These are phyloP conservation scores for Globisporangium cystogenes DNA, from an alignment of 352 stramenopile genomes.

Conservation along the genomic window DNA sequence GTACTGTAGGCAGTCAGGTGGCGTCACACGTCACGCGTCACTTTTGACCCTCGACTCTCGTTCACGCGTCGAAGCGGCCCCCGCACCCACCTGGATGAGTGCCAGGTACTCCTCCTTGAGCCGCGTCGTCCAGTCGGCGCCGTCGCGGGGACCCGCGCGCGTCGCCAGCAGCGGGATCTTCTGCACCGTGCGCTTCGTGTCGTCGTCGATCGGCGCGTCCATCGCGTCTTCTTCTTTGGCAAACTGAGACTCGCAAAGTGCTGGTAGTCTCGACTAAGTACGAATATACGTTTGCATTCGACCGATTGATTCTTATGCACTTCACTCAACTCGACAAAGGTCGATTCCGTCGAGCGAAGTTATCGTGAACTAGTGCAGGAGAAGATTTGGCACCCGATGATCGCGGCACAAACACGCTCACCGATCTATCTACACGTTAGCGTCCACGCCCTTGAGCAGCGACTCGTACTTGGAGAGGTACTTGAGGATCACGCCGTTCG, in stretches of 20 bases:
- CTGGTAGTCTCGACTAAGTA: no score
- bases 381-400: no score
- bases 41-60: no score
- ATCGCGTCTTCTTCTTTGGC: constrained; percentile 16
- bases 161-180: constrained; percentile 80
- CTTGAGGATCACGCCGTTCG: constrained; percentile 48
- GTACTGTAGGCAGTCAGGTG: constrained; percentile 30
- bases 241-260: no score
- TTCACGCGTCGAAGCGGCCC: no score
- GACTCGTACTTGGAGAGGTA: constrained; percentile 31
- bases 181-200: constrained; percentile 77
- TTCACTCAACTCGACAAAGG: no score
- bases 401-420: no score
- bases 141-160: constrained; percentile 73
- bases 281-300: no score
- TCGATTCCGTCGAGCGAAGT: no score
- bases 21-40: no score
- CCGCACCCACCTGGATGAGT: constrained; percentile 56
- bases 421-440: neutral
- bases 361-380: no score
- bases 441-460: constrained; percentile 11
- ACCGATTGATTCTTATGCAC: no score
- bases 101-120: constrained; percentile 87
- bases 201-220: constrained; percentile 78
- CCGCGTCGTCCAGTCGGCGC: constrained; percentile 71